Evolutionary conservation across 2,329 filamentous ascomycete genomes (phyloP).

Genomic region (Cordyceps militaris): DNA sequence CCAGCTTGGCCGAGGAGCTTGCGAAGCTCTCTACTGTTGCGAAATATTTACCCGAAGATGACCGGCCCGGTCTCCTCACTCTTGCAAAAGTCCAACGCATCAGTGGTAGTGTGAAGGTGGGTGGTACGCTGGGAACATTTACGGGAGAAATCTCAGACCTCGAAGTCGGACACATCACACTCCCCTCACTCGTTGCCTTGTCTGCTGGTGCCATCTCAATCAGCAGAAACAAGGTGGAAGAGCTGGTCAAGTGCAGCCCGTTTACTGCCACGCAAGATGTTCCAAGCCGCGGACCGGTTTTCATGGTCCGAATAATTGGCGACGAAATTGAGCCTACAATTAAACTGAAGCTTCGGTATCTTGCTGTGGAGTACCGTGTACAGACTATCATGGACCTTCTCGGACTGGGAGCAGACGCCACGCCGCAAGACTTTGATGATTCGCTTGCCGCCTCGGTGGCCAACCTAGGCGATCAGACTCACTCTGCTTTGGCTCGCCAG

Average conservation of each 20-base stretch:
- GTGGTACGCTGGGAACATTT: constrained; percentile 60
- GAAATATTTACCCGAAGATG: constrained; percentile 93
- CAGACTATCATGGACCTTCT: constrained; percentile 75
- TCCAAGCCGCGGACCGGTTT: constrained; percentile 38
- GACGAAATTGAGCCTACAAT: constrained; percentile 90
- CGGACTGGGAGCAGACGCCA: constrained; percentile 59
- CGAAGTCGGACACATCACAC: constrained; percentile 72
- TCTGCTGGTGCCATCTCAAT: constrained; percentile 58
- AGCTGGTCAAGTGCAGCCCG: constrained; percentile 55
- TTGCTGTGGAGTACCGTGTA: constrained; percentile 84
- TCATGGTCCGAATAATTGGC: constrained; percentile 86
- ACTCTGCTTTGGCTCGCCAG: constrained; percentile 35
- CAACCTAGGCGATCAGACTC: constrained; percentile 61
- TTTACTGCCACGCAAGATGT: constrained; percentile 23
- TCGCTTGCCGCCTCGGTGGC: constrained; percentile 74
- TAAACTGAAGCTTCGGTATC: constrained; percentile 78
- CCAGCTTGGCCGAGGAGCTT: constrained; percentile 69
- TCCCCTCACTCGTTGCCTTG: constrained; percentile 77
- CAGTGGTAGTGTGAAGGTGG: constrained; percentile 55
- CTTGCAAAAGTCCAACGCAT: constrained; percentile 60
- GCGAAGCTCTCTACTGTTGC: constrained; percentile 77
- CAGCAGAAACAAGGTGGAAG: constrained; percentile 59
- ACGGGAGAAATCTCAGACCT: constrained; percentile 52
- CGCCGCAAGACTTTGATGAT: constrained; percentile 65
- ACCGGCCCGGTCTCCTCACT: constrained; percentile 79